Base-by-base conservation (phyloP, 2,329 filamentous ascomycete species). In the Alternaria sp. region DNA sequence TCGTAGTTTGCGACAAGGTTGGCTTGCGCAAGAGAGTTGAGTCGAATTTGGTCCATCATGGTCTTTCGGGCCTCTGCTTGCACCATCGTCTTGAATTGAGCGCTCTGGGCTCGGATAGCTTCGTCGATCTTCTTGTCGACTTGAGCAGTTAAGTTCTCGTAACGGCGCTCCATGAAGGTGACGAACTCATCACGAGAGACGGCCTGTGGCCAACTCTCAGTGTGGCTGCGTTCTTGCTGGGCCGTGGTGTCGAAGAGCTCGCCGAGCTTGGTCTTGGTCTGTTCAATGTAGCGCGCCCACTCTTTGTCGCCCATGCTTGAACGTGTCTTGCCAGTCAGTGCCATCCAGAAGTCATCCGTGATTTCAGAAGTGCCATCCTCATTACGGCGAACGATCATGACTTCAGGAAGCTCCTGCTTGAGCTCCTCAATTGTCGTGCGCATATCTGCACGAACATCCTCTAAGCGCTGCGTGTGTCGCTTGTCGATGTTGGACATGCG, bases 261-360 rank as follows among this genome's bases (percentile, higher is more conserved):
- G 11, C 76, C 71, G 6, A 81, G 55, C 33, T 75, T 73, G 63
- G 76, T 14, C 84, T 75, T 73, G 89, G 89, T 18, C 82, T 82
- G 44, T 78, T 79, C 26, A 87, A 72, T 84, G 87, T 90, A 0
- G 80, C 78, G 20, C 84, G 80, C 87, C 61, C 87, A 89, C 5
- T 81, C 41, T 61, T 79, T 1, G 79, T 77, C 44, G 82, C 69
- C 55, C 5, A 65, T 71, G 20, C 87, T 86, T 2, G 80, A 76
- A 20, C 80, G 80, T 51, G 91, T 85, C 60, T 85, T 82, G 57
- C 86, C 84, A 23, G 84, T 82, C 9, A 93, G 75, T 0, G 89
- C 90, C 60, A 87, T 82, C 86, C 88, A 93, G 63, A 93, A 91
- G 3, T 88, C 84, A 23, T 87, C 82, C 0, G 86, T 80, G 15